Base-by-base conservation (phyloP, 805 yeast genomes). In the Metschnikowia reukaufii region DNA sequence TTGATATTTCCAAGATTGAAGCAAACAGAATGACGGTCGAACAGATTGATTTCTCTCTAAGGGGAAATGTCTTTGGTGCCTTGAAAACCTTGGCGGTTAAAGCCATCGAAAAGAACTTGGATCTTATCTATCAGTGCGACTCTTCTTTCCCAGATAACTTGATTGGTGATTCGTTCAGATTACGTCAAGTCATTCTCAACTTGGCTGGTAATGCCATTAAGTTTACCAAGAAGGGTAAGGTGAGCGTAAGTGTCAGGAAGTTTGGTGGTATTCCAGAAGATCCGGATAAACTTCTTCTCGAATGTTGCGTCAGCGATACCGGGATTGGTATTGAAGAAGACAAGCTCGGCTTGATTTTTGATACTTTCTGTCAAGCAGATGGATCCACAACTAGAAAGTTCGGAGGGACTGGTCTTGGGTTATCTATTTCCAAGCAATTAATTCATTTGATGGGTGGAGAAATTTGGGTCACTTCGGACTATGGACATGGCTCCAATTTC, bases 11-110 rank as follows among this genome's bases (percentile, higher is more conserved):
- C 46, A 88, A 88, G 78, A 88, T 88, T 67, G 96, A 88, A 66
- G 96, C 96, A 23, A 88, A 88, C 66, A 76, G 96, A 66, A 89
- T 88, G 96, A 88, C 96, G 0, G 88, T 88, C 45, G 96, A 88
- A 62, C 87, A 86, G 61, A 88, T 88, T 50, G 95, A 90, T 51
- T 88, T 88, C 62, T 84, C 92, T 12, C 72, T 88, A 38, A 76
- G 96, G 60, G 91, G 92, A 4, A 88, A 96, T 0, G 91, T 88
- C 2, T 88, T 88, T 62, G 96, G 95, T 31, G 96, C 96, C 0
- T 75, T 88, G 63, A 88, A 88, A 66, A 88, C 96, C 0, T 70
- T 88, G 53, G 94, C 96, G 4, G 96, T 88, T 15, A 88, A 88
- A 65, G 92, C 96, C 2, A 88, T 86, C 57, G 96, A 88, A 58